Conservation (phyloP, 768 basidiomycete genomes). For the Exsudoporus frostii region DNA sequence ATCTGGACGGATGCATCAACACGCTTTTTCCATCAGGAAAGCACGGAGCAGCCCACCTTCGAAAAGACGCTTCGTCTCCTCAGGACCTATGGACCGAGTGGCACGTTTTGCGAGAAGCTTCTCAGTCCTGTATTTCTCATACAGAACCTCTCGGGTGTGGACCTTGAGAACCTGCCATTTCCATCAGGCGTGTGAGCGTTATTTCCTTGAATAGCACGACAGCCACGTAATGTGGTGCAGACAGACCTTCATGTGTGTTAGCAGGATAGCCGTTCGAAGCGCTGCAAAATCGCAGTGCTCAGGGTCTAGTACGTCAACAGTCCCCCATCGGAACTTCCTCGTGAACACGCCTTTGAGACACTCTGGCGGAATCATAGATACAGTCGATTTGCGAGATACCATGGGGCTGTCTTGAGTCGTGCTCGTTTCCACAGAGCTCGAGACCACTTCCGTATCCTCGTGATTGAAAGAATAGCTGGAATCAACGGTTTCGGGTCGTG, state of each 20-base stretch:
- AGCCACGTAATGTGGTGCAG: conserved; percentile 22
- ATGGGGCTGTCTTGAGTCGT: conserved; percentile 35
- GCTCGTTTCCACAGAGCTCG: conserved; percentile 27
- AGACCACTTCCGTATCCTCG: conserved; percentile 18
- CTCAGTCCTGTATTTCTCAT: conserved; percentile 91
- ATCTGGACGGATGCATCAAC: conserved; percentile 35
- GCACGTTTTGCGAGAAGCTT: conserved; percentile 85
- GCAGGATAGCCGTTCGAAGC: conserved; percentile 77
- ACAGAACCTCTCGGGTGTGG: conserved; percentile 84
- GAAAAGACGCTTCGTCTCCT: conserved; percentile 67
- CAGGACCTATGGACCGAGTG: conserved; percentile 73
- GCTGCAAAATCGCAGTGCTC: conserved; percentile 86
- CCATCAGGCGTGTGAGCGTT: conserved; percentile 2
- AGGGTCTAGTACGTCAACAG: conserved; percentile 81
- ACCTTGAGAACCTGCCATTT: conserved; percentile 66
- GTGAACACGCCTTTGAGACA: conserved; percentile 73
- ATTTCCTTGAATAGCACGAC: conserved; percentile 8
- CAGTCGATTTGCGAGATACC: conserved; percentile 35
- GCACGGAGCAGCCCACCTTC: conserved; percentile 49
- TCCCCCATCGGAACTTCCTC: conserved; percentile 85
- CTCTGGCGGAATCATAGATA: conserved; percentile 55
- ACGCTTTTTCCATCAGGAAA: conserved; percentile 20
- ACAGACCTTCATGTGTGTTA: conserved; percentile 79
- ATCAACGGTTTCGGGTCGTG: conserved; percentile 15
- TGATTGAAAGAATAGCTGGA: conserved; percentile 16